Conservation (phyloP, 768 basidiomycete species). For the Cytidiella melzeri region DNA sequence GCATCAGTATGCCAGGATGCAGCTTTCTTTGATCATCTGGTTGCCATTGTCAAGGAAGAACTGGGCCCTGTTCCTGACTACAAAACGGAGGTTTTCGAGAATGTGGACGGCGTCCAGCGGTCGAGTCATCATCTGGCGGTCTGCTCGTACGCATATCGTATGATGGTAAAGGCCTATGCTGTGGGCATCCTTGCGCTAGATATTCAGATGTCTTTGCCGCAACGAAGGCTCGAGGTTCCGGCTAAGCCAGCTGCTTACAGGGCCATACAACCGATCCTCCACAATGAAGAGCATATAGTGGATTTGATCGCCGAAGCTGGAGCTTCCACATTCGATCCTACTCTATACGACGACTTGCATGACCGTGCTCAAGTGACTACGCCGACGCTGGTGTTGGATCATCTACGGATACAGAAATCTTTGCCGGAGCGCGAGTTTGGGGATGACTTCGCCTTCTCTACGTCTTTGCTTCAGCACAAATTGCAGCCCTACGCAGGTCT, state of each 20-base stretch:
- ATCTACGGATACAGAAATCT: conserved; percentile 58
- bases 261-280: conserved; percentile 51
- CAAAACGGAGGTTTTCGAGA: conserved; percentile 41
- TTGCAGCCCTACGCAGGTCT: conserved; percentile 44
- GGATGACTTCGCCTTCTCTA: conserved; percentile 71
- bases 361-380: conserved; percentile 45
- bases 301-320: conserved; percentile 68
- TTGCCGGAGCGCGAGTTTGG: conserved; percentile 71
- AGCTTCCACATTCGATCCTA: conserved; percentile 65
- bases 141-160: conserved; percentile 60
- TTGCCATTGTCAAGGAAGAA: conserved; percentile 57
- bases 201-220: conserved; percentile 53
- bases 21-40: conserved; percentile 67
- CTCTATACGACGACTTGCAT: conserved; percentile 57
- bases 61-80: conserved; percentile 73
- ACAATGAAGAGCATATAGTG: conserved; percentile 53
- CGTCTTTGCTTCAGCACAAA: conserved; percentile 50
- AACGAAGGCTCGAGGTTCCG: conserved; percentile 6
- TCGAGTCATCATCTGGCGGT: conserved; percentile 58
- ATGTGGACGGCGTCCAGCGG: conserved; percentile 43
- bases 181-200: conserved; percentile 71
- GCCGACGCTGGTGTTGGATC: conserved; percentile 55
- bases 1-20: conserved; percentile 49
- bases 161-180: conserved; percentile 66
- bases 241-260: conserved; percentile 55